phyloP scores from a whole-genome alignment of 2,329 filamentous ascomycete species.

The Trichoderma sp. region DNA sequence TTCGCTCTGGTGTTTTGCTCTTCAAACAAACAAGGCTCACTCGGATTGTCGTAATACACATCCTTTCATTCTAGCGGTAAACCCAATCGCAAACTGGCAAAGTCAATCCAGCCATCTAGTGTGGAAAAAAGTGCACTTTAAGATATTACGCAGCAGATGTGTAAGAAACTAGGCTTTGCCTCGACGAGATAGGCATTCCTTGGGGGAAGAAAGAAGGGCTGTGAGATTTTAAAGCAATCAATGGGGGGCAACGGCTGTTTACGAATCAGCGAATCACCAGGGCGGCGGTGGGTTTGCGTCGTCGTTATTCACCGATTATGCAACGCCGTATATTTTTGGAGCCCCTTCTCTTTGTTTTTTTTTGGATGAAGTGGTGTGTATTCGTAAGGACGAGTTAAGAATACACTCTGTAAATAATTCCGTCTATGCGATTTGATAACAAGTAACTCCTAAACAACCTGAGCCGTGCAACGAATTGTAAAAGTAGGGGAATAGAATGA shows the following conservation, averaged over 20 bases:
- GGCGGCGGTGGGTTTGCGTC: not conserved
- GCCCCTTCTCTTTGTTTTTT: not conserved
- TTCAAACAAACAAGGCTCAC: not conserved
- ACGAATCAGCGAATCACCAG: not conserved
- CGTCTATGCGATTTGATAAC: not conserved
- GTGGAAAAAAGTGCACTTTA: not conserved
- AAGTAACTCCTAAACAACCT: not conserved
- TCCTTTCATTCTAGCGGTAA: not conserved
- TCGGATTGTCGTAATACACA: not conserved
- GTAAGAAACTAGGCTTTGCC: constrained; percentile 2
- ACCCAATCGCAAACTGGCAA: not conserved
- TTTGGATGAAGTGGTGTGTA: not conserved
- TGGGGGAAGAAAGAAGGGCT: not conserved
- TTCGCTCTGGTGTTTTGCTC: not conserved
- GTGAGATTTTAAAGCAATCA: constrained; percentile 14
- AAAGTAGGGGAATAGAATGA: not conserved
- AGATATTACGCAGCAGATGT: not conserved
- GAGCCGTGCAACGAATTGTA: not conserved
- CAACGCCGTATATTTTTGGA: not conserved
- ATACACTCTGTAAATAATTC: not conserved
- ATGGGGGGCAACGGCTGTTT: not conserved
- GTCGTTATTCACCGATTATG: not conserved
- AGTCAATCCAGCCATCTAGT: not conserved
- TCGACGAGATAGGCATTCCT: not conserved
- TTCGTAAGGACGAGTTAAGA: not conserved